These are phyloP conservation scores for Acacia acuminata DNA, from an alignment of 306 rosid genomes.

Conservation along the genomic window DNA sequence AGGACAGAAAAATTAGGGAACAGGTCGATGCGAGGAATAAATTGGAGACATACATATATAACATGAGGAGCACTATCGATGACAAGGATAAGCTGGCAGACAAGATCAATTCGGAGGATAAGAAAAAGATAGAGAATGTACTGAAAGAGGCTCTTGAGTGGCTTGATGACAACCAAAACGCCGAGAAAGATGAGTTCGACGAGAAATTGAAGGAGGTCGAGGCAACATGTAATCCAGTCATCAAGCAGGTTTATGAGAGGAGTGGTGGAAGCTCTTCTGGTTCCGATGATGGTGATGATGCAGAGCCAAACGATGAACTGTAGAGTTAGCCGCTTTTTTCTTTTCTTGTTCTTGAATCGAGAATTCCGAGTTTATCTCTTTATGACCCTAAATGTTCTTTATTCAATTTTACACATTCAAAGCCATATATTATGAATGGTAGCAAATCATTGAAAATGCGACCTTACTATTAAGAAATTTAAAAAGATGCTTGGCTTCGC, in stretches of 20 bases:
- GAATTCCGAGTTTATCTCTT: not conserved
- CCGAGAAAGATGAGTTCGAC: constrained; percentile 49
- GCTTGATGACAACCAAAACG: constrained; percentile 50
- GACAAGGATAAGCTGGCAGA: constrained; percentile 51
- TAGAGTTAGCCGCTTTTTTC: not conserved
- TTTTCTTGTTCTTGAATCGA: not conserved
- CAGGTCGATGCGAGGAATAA: constrained; percentile 51
- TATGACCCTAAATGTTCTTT: not conserved
- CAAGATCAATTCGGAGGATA: constrained; percentile 53
- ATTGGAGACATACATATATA: constrained; percentile 53
- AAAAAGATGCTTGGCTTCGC: not conserved
- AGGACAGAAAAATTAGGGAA: constrained; percentile 52
- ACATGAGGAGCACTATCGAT: constrained; percentile 43
- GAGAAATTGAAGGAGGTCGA: constrained; percentile 56
- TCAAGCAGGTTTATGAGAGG: constrained; percentile 43
- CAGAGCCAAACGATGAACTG: constrained; percentile 44
- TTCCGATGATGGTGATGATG: constrained; percentile 39
- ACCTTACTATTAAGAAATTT: not conserved
- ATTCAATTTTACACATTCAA: not conserved
- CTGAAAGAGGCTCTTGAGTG: constrained; percentile 54
- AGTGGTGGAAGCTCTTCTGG: constrained; percentile 40
- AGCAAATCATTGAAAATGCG: not conserved
- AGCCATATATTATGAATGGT: not conserved
- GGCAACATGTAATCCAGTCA: constrained; percentile 44
- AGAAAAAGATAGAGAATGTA: constrained; percentile 44